Percentiles rank a stretch among this genome's conserved stretches.
Conservation (phyloP, 1,284 basidiomycete genomes). For the Macrocystidia cucumis region DNA sequence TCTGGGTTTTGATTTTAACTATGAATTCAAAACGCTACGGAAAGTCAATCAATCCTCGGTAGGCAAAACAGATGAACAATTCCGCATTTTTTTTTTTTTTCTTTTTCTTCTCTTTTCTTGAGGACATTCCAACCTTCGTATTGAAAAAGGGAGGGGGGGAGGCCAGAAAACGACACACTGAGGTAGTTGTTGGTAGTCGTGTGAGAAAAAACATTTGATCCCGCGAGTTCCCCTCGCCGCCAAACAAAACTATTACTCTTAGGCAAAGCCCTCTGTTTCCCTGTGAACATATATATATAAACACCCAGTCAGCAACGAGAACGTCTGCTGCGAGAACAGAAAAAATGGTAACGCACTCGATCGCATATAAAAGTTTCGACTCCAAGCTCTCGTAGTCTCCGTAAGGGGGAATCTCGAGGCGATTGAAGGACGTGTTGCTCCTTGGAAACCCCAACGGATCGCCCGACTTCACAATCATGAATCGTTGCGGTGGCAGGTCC, state of each 20-base stretch:
- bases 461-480: conserved; percentile 96
- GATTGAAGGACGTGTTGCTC: conserved; percentile 89
- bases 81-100: neutral
- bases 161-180: no score
- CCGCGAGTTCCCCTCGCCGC: no score
- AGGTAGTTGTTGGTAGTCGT: no score
- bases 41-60: no score
- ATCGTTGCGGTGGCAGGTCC: conserved; percentile 91
- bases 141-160: no score
- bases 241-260: conserved; percentile 38
- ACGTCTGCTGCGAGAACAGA: no score
- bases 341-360: conserved; percentile 54
- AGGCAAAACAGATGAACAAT: no score
- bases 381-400: conserved; percentile 86
- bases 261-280: conserved; percentile 57
- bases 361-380: conserved; percentile 84
- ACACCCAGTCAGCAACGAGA: conserved; percentile 2
- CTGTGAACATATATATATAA: conserved; percentile 19
- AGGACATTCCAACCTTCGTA: no score
- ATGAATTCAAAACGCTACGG: no score
- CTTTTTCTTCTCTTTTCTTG: neutral
- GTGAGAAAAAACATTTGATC: no score
- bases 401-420: conserved; percentile 89
- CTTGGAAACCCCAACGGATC: conserved; percentile 86
- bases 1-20: no score